Evolutionary conservation across 2,329 filamentous ascomycete species (phyloP).

Genomic region (Aspergillus sclerotialis): DNA sequence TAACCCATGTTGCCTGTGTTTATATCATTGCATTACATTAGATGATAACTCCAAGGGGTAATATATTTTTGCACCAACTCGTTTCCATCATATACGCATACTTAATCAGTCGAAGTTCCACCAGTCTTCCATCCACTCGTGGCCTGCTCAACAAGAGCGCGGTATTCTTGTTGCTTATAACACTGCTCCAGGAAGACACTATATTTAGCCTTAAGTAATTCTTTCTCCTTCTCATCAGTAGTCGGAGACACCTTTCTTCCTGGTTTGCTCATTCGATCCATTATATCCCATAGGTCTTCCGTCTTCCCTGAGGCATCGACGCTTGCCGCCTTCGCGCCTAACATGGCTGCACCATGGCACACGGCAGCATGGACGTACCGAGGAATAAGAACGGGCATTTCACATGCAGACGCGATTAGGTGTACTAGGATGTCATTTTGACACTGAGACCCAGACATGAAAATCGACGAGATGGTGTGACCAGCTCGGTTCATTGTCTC

Average conservation of each 20-base stretch:
- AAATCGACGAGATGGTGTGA: conserved; percentile 83
- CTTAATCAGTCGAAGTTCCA: too few species aligned
- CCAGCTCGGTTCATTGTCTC: conserved; percentile 88
- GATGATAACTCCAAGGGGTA: too few species aligned
- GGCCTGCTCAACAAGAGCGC: conserved; percentile 66
- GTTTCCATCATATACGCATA: too few species aligned
- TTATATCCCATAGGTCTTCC: conserved; percentile 89
- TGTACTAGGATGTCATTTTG: conserved; percentile 90
- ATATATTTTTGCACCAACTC: too few species aligned
- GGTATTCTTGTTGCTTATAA: conserved; percentile 73
- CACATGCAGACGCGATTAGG: conserved; percentile 81
- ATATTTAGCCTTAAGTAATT: conserved; percentile 80
- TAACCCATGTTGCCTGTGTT: too few species aligned
- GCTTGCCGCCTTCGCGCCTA: conserved; percentile 93
- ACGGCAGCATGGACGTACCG: conserved; percentile 92
- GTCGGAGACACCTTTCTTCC: conserved; percentile 75
- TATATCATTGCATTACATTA: too few species aligned
- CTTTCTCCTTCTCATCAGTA: conserved; percentile 65
- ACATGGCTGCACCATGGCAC: conserved; percentile 96
- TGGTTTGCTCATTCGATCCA: conserved; percentile 95
- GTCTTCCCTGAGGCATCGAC: conserved; percentile 69
- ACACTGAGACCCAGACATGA: conserved; percentile 98
- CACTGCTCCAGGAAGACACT: conserved; percentile 93
- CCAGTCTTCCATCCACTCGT: conserved; percentile 36
- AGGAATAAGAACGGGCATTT: conserved; percentile 89